Conservation (phyloP, 257 asterid genomes). For the Paulownia fortunei region DNA sequence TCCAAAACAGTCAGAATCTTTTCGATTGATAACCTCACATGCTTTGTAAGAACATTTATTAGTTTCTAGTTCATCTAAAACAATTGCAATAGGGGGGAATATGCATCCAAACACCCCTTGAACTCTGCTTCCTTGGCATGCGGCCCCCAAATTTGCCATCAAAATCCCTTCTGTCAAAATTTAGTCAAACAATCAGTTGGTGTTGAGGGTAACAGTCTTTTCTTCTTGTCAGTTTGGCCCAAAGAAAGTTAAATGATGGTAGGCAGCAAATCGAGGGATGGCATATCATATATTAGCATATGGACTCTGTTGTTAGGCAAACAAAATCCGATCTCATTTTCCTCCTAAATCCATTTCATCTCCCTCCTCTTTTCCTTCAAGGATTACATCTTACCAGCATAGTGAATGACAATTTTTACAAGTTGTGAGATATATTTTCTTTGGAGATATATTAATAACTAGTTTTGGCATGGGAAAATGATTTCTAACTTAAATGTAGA, state of each 20-base stretch:
- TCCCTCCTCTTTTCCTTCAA: not conserved
- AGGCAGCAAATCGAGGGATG: not conserved
- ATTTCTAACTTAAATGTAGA: not conserved
- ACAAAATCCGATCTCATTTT: no score
- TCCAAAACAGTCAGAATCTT: not conserved
- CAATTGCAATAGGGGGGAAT: not conserved
- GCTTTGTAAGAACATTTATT: not conserved
- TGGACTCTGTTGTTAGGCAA: not conserved
- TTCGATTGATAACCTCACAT: not conserved
- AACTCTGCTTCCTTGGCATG: not conserved
- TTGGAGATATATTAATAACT: not conserved
- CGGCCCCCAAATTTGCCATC: not conserved
- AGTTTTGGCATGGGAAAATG: not conserved
- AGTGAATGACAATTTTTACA: not conserved
- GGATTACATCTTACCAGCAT: not conserved
- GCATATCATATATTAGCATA: not conserved
- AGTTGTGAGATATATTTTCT: not conserved
- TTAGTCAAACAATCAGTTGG: not conserved
- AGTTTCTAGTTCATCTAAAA: not conserved
- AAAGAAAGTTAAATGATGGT: not conserved
- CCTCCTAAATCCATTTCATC: no score
- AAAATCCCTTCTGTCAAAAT: not conserved
- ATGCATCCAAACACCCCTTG: not conserved
- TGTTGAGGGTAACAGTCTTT: not conserved
- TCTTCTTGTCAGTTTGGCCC: not conserved